phyloP scores from a whole-genome alignment of 202 grass and related monocot species.

The Schoenoplectus triqueter region DNA sequence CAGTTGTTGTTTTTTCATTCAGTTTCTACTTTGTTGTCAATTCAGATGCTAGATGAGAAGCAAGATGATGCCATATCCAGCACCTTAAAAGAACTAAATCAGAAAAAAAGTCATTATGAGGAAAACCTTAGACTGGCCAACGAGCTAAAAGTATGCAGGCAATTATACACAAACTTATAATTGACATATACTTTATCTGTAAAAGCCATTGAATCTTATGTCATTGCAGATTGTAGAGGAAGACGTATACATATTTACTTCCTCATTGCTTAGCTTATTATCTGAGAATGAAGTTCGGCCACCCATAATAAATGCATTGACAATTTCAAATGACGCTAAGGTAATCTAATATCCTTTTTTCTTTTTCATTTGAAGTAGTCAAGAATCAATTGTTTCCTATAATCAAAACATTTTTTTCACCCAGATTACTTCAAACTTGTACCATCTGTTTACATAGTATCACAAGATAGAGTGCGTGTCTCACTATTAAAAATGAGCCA shows the following conservation, averaged over 20 bases:
- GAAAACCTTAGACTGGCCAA: conserved; percentile 78
- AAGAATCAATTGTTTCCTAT: conserved; percentile 6
- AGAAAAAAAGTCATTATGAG: conserved; percentile 72
- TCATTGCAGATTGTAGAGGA: conserved; percentile 77
- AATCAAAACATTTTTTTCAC: conserved; percentile 1
- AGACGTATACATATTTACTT: conserved; percentile 86
- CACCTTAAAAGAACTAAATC: conserved; percentile 81
- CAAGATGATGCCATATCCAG: conserved; percentile 86
- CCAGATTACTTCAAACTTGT: background rate
- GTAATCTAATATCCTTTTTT: conserved; percentile 44
- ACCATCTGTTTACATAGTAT: background rate
- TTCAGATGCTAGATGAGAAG: conserved; percentile 89
- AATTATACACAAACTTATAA: conserved; percentile 21
- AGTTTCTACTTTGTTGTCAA: conserved; percentile 17
- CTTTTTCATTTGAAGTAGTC: conserved; percentile 1
- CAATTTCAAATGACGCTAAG: conserved; percentile 71
- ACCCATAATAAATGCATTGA: conserved; percentile 73
- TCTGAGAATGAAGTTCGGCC: conserved; percentile 74
- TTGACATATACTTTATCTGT: conserved; percentile 33
- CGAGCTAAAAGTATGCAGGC: conserved; percentile 75
- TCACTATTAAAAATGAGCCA: conserved; percentile 9
- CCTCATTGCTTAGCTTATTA: conserved; percentile 87
- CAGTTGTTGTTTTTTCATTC: conserved; percentile 14
- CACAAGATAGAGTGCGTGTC: background rate
- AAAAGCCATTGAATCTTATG: conserved; percentile 35